These are phyloP conservation scores for Setaria viridis DNA, from an alignment of 202 grass and related monocot genomes.

Conservation along the genomic window DNA sequence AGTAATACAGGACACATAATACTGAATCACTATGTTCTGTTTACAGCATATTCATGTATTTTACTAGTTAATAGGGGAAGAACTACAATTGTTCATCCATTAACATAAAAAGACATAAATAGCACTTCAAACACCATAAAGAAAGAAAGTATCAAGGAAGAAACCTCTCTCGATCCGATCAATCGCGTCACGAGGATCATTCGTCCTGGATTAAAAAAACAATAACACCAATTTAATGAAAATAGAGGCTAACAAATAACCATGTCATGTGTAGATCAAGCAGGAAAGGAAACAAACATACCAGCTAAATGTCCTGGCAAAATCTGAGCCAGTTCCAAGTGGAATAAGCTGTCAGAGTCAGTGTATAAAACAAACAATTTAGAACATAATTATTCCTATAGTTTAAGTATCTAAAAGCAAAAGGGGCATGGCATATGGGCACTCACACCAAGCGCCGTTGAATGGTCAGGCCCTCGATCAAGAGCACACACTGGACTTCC, in stretches of 20 bases:
- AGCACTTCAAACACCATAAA: conserved; percentile 22
- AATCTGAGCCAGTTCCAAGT: conserved; percentile 97
- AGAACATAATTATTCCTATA: conserved; percentile 6
- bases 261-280: conserved; percentile 12
- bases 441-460: conserved; percentile 81
- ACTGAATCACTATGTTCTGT: conserved; percentile 7
- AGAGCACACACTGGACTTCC: conserved; percentile 66
- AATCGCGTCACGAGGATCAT: conserved; percentile 84
- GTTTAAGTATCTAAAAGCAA: conserved; percentile 14
- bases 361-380: conserved; percentile 24
- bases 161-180: conserved; percentile 90
- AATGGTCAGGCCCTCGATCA: conserved; percentile 55
- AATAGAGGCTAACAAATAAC: conserved; percentile 15
- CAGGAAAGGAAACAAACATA: conserved; percentile 50
- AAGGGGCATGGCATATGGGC: neutral
- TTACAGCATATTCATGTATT: neutral
- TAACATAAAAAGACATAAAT: neutral
- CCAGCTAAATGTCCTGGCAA: conserved; percentile 94
- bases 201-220: conserved; percentile 66
- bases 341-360: conserved; percentile 82
- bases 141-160: conserved; percentile 33
- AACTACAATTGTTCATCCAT: neutral
- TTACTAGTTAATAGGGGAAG: conserved; percentile 5
- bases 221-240: conserved; percentile 25
- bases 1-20: neutral